A percentile compares a stretch with the other conserved stretches of the same genome.
Conservation (phyloP, 2,329 filamentous ascomycete genomes). For the Tolypocladium inflatum region DNA sequence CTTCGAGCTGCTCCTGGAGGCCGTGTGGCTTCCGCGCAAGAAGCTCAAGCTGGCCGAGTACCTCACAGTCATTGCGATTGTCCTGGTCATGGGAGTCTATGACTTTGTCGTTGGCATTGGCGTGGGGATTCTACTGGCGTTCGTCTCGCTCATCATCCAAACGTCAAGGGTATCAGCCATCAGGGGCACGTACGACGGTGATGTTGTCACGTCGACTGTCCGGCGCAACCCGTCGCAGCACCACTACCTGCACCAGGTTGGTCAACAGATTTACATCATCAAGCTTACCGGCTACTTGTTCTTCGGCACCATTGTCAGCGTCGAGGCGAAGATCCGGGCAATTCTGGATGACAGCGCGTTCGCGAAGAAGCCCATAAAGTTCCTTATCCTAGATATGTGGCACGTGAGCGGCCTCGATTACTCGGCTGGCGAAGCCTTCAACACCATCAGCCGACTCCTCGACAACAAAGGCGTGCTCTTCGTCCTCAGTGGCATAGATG, state of each 20-base stretch:
- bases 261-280: constrained; percentile 79
- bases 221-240: constrained; percentile 83
- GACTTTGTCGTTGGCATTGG: constrained; percentile 95
- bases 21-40: constrained; percentile 78
- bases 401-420: constrained; percentile 92
- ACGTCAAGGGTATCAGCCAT: constrained; percentile 85
- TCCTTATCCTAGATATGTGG: constrained; percentile 78
- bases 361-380: constrained; percentile 69
- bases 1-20: constrained; percentile 84
- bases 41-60: constrained; percentile 85
- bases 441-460: constrained; percentile 79
- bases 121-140: constrained; percentile 83
- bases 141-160: constrained; percentile 83
- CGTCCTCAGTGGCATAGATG: constrained; percentile 72
- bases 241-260: constrained; percentile 75
- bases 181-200: constrained; percentile 79
- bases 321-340: constrained; percentile 77
- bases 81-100: constrained; percentile 91
- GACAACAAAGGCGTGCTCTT: constrained; percentile 69
- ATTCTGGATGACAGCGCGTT: constrained; percentile 80
- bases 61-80: constrained; percentile 78
- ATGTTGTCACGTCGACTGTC: constrained; percentile 85
- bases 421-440: constrained; percentile 91
- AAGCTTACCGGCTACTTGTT: constrained; percentile 95
- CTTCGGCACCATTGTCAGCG: constrained; percentile 93